Evolutionary conservation across 2,329 filamentous ascomycete species (phyloP), one percentile per base, ranked within the genome.

Genomic region (Fragosphaeria purpurea): DNA sequence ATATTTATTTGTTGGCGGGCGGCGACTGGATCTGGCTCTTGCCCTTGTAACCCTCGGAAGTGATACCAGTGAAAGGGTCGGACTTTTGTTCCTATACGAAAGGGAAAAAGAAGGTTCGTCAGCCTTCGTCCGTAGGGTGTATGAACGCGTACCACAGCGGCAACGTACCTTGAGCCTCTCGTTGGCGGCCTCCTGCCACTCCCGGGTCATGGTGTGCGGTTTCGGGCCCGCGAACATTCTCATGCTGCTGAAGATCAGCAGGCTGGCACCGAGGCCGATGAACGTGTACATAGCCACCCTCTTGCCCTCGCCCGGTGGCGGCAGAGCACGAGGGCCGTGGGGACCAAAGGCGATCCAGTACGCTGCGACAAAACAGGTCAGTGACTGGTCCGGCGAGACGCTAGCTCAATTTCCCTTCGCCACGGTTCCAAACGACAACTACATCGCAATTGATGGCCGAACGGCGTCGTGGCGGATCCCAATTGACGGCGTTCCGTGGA

Each of bases 311-410:
- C 88, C 91, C 59, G 93, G 86, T 56, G 91, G 88, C 59, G 85
- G 70, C 56, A 77, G 74, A 60, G 91, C 83, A 62, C 93, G 91
- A 62, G 93, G 93, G 53, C 93, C 93, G 72, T 98, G 93, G 65
- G 90, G 84, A 59, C 93, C 93, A 67, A 98, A 98, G 59, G 93
- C 90, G 65, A 98, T 95, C 85, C 87, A 98, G 82, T 97, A 98
- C 58, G 93, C 93, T 98, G 68, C 70, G 62, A 8, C 12, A 32
- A 8, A 9, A 43, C 7, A 13, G 22, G 13, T 32, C 11, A 38
- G 9, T 30, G n/a, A 46, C 22, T 22, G 22, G 22, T 22, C 22
- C 3, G 22, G 22, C 22, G 22, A 22, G 22, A 22, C 22, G 22
- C 22, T 2, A 22, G 22, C 22, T 22, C 22, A 2, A 22, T 22